A percentile compares a stretch with the other conserved stretches of the same genome.
Conservation (phyloP, 495 filamentous ascomycete genomes). For the Penicillium roqueforti region DNA sequence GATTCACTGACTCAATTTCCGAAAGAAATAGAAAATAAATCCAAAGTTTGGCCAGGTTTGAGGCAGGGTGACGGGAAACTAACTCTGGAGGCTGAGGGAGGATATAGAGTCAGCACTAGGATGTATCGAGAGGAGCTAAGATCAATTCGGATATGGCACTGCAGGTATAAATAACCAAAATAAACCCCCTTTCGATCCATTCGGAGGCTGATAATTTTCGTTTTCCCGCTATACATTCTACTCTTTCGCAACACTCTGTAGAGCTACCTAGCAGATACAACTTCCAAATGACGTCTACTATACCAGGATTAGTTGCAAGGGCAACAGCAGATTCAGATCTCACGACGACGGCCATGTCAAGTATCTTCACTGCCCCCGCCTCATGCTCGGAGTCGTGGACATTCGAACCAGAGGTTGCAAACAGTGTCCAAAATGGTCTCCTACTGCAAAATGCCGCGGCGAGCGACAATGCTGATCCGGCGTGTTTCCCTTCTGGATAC, state of each 20-base stretch:
- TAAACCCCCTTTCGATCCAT: neutral
- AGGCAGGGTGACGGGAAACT: neutral
- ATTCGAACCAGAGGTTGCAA: constrained; percentile 9
- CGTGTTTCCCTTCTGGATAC: constrained; percentile 17
- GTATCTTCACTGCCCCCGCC: constrained; percentile 15
- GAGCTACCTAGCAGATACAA: neutral
- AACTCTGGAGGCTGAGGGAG: neutral
- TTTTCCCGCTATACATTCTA: neutral
- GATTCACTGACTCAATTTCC: neutral
- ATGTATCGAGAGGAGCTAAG: neutral
- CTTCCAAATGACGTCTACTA: neutral
- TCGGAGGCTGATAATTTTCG: neutral
- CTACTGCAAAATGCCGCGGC: constrained; percentile 19
- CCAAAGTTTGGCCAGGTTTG: neutral
- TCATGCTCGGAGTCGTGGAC: constrained; percentile 18
- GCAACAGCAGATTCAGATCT: neutral
- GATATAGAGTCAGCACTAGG: neutral
- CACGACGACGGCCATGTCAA: constrained; percentile 11
- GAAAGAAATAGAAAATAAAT: neutral
- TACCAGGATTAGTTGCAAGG: neutral
- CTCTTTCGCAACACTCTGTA: neutral
- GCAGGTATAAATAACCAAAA: neutral
- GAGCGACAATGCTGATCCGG: neutral
- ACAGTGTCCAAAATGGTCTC: constrained; percentile 7
- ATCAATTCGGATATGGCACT: neutral